Evolutionary conservation across 2,329 filamentous ascomycete genomes (phyloP), one percentile per base, ranked within the genome.

Genomic region (Exophiala lecanii-corni): DNA sequence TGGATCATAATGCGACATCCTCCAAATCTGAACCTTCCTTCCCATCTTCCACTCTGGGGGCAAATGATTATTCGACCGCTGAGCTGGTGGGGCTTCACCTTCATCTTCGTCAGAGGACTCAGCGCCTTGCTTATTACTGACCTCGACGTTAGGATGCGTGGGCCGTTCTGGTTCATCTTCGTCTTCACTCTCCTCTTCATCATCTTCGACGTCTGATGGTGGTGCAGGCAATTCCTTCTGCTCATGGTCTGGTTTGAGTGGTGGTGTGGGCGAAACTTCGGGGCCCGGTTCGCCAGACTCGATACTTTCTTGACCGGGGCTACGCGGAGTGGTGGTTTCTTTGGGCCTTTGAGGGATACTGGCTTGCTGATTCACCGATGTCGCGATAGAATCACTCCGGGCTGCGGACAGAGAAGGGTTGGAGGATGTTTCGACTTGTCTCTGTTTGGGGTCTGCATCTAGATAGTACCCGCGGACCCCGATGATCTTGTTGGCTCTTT

Each of bases 391-490:
- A 59, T 60, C n/a, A 62, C 59, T 6, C 13, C 43, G 44, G 26
- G 36, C 41, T 13, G 25, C 36, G 3, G 43, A 20, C 6, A 55
- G 31, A 25, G 43, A 43, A 20, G 55, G 55, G 39, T 56, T 56
- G 3, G 47, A 63, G 23, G 23, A 6, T 12, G 23, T 7, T 5
- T 68, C 66, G 19, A 69, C 56, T 43, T 76, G 74, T 42, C 80
- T 67, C 54, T 79, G 63, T 57, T 79, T 78, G 13, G 79, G 79
- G 60, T 86, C 82, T 2, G 91, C 92, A 61, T 96, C 89, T 21
- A 98, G 76, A 65, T 98, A 98, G 68, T 96, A 98, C 56, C 89
- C 89, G 56, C 92, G 83, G 20, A 97, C 92, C 37, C 91, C 89
- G 2, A 97, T 83, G 51, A 98, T 94, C 47, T 89, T 81, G 33